Conservation (phyloP, 495 filamentous ascomycete genomes). For the Penicillium lagena region DNA sequence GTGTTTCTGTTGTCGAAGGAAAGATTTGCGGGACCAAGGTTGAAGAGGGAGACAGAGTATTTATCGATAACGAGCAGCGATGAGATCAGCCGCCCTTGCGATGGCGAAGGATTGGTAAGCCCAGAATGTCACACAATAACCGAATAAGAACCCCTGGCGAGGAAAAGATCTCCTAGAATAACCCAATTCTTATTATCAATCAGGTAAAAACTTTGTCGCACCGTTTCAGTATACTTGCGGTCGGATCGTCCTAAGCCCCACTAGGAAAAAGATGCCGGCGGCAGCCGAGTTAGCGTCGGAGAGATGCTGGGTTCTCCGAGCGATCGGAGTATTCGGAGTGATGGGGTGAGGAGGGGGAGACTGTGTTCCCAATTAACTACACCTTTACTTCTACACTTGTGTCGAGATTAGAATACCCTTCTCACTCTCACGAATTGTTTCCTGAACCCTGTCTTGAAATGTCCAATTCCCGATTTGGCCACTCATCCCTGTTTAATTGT, state of each 20-base stretch:
- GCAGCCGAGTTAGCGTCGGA: conserved; percentile 12
- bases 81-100: conserved; percentile 14
- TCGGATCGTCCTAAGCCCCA: background rate
- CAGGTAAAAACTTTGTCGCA: background rate
- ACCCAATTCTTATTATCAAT: background rate
- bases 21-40: conserved; percentile 4
- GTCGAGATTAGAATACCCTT: too few relatives aligned
- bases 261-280: background rate
- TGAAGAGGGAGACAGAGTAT: background rate
- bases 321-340: conserved; percentile 16
- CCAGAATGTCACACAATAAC: background rate
- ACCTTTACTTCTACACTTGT: too few relatives aligned
- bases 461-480: too few relatives aligned
- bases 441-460: too few relatives aligned
- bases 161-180: background rate
- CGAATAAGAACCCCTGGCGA: conserved; percentile 8
- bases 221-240: background rate
- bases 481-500: too few relatives aligned
- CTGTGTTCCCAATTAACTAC: too few relatives aligned
- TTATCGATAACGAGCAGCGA: background rate
- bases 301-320: conserved; percentile 12
- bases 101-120: background rate
- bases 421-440: too few relatives aligned
- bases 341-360: too few relatives aligned
- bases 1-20: background rate